These are phyloP conservation scores for Zygoascus sp. DNA, from an alignment of 1,139 yeast genomes.

Conservation along the genomic window DNA sequence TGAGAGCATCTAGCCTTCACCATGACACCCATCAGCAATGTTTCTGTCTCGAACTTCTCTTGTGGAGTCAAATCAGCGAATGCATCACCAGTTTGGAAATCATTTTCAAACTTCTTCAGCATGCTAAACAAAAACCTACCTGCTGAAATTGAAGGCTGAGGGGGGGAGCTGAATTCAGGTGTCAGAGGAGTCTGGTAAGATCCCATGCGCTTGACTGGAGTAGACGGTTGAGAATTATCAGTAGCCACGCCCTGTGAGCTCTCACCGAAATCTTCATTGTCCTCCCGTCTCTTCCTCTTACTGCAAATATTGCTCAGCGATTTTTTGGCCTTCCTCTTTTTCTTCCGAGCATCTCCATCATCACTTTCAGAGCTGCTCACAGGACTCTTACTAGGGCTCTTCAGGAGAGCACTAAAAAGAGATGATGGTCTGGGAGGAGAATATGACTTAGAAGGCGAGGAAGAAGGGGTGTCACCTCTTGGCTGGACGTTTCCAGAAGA, in stretches of 20 bases:
- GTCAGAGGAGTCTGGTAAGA: conserved; percentile 9
- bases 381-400: background rate
- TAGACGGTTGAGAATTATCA: conserved; percentile 1
- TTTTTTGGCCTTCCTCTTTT: background rate
- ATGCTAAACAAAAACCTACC: conserved; percentile 9
- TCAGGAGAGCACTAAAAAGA: background rate
- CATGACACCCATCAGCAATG: conserved; percentile 11
- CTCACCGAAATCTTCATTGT: background rate
- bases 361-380: background rate
- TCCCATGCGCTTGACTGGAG: background rate
- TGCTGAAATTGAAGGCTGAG: background rate
- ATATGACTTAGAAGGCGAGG: background rate
- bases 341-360: background rate
- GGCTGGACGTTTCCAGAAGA: no score
- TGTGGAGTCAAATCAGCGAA: conserved; percentile 6
- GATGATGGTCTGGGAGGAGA: background rate
- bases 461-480: background rate
- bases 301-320: background rate
- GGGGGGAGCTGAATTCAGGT: conserved; percentile 12
- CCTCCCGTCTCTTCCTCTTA: background rate
- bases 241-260: background rate
- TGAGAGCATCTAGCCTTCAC: conserved; percentile 10
- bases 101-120: conserved; percentile 7
- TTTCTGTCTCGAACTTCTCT: conserved; percentile 12
- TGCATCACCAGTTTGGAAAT: conserved; percentile 9